Evolutionary conservation across 805 yeast species (phyloP).

Genomic region (Kuraishia ogatae): DNA sequence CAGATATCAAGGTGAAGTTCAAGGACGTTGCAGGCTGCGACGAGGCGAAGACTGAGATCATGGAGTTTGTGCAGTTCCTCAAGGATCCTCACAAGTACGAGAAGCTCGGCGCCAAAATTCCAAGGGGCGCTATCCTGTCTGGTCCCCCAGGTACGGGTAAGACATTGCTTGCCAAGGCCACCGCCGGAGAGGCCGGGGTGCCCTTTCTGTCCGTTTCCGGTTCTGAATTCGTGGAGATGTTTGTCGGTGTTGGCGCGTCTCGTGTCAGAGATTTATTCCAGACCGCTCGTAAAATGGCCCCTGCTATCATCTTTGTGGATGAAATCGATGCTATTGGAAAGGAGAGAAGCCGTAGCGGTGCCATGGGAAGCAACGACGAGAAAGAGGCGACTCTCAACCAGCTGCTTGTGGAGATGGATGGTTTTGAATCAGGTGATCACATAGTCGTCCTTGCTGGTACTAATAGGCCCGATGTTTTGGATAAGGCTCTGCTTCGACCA

Average conservation of each 20-base stretch:
- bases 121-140: constrained; percentile 93
- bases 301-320: constrained; percentile 93
- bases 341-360: constrained; percentile 70
- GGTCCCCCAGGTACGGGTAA: constrained; percentile 99
- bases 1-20: constrained; percentile 81
- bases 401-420: constrained; percentile 97
- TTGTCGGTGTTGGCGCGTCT: constrained; percentile 98
- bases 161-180: constrained; percentile 92
- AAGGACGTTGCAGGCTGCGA: constrained; percentile 96
- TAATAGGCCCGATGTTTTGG: constrained; percentile 89
- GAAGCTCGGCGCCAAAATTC: constrained; percentile 91
- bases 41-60: constrained; percentile 94
- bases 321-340: constrained; percentile 99
- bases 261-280: constrained; percentile 93
- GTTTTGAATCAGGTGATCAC: constrained; percentile 84
- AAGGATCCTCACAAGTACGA: constrained; percentile 88
- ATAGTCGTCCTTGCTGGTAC: constrained; percentile 98
- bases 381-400: constrained; percentile 95
- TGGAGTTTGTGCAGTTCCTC: constrained; percentile 94
- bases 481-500: constrained; percentile 89
- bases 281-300: constrained; percentile 90
- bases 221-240: constrained; percentile 97
- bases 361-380: constrained; percentile 81
- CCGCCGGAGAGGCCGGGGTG: constrained; percentile 99
- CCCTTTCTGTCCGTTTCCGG: constrained; percentile 96